Conservation (phyloP, 2,329 filamentous ascomycete species). For the Ceratocystis albifundus region DNA sequence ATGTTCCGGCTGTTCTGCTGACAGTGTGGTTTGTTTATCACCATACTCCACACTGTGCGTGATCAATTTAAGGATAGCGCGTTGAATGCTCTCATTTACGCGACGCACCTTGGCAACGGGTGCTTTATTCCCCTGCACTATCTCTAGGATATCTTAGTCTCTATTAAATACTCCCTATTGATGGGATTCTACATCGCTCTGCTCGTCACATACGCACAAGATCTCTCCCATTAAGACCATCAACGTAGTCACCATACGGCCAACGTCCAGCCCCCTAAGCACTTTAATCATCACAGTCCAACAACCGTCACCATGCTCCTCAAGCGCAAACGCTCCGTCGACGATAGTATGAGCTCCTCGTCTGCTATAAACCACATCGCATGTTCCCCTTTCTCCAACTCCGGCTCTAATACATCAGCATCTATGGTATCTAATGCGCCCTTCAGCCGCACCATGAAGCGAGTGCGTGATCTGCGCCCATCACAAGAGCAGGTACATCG, state of each 20-base stretch:
- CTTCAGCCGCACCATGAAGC: conserved; percentile 47
- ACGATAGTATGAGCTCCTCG: conserved; percentile 36
- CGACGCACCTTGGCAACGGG: conserved; percentile 14
- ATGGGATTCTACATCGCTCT: too few species aligned
- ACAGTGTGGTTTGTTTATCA: not conserved
- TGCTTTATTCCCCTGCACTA: not conserved
- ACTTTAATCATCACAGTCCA: not conserved
- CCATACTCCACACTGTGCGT: conserved; percentile 14
- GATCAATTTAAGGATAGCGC: conserved; percentile 14
- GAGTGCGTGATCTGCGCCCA: conserved; percentile 47
- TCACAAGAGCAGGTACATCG: conserved; percentile 45
- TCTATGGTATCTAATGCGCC: conserved; percentile 20
- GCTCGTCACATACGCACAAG: too few species aligned
- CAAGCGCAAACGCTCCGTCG: conserved; percentile 54
- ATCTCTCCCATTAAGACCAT: too few species aligned
- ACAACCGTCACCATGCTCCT: conserved; percentile 36
- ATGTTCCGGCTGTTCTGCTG: not conserved
- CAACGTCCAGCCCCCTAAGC: too few species aligned
- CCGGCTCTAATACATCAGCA: not conserved
- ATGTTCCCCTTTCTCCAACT: not conserved
- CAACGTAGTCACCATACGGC: not conserved
- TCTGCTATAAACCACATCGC: conserved; percentile 24
- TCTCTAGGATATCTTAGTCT: too few species aligned
- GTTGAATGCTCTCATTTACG: not conserved
- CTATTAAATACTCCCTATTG: too few species aligned